Percentiles rank a stretch among this genome's conserved stretches.
phyloP scores from a whole-genome alignment of 2,329 filamentous ascomycete species.

The Rhexocercosporidium sp. region DNA sequence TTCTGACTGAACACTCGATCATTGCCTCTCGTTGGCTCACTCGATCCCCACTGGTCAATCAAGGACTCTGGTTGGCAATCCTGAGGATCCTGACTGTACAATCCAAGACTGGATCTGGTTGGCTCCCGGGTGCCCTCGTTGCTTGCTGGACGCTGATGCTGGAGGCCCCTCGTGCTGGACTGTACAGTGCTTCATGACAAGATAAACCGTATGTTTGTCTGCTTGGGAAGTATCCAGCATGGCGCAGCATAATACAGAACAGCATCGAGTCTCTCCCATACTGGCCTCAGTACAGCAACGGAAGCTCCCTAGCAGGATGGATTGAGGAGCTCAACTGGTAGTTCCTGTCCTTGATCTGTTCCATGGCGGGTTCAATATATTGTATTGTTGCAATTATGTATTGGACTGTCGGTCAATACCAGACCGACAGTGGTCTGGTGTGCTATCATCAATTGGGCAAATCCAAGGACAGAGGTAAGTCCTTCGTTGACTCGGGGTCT shows the following conservation, averaged over 20 bases:
- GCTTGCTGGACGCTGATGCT: not conserved
- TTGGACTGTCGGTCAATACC: not conserved
- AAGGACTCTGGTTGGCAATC: not conserved
- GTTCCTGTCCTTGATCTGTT: not conserved
- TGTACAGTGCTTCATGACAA: not conserved
- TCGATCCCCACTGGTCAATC: constrained; percentile 1
- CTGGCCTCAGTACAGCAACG: not conserved
- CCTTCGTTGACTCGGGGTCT: constrained; percentile 11
- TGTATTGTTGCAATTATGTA: not conserved
- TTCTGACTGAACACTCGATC: not conserved
- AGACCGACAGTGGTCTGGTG: constrained; percentile 5
- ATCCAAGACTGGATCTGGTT: not conserved
- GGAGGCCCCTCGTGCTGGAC: constrained; percentile 9
- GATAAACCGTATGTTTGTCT: constrained; percentile 4
- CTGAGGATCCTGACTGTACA: not conserved
- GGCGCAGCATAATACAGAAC: not conserved
- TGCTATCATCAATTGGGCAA: constrained; percentile 10
- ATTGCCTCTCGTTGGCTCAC: not conserved
- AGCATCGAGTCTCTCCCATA: not conserved
- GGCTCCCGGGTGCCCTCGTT: not conserved
- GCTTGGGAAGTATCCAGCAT: not conserved
- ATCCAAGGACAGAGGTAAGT: constrained; percentile 8
- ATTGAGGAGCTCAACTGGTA: not conserved
- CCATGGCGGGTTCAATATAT: not conserved
- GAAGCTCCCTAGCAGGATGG: not conserved